These are phyloP conservation scores for Paxillus rubicundulus DNA, from an alignment of 768 basidiomycete species.

Conservation along the genomic window DNA sequence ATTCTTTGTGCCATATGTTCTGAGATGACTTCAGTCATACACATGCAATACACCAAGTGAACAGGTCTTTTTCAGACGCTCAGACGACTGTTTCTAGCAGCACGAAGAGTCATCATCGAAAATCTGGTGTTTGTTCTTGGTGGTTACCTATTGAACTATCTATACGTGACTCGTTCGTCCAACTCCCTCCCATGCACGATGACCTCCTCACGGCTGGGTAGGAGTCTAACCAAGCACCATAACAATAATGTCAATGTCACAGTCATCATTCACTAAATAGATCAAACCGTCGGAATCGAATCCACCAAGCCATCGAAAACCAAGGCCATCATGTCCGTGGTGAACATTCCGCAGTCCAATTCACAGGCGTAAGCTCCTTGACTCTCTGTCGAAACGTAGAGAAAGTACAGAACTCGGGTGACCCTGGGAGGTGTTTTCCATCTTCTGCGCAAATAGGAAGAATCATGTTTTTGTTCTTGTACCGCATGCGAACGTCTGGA, in stretches of 20 bases:
- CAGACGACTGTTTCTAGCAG: too few species aligned
- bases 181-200: too few species aligned
- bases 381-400: conserved; percentile 61
- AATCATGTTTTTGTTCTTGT: conserved; percentile 63
- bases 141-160: too few species aligned
- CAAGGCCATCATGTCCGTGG: conserved; percentile 14
- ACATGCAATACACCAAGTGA: too few species aligned
- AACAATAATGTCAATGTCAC: neutral
- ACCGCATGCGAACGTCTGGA: conserved; percentile 70
- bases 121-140: too few species aligned
- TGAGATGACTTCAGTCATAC: too few species aligned
- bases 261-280: neutral
- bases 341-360: conserved; percentile 69
- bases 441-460: conserved; percentile 64
- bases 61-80: too few species aligned
- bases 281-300: neutral
- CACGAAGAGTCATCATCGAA: too few species aligned
- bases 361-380: conserved; percentile 57
- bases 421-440: conserved; percentile 65
- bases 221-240: too few species aligned
- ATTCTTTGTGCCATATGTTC: too few species aligned
- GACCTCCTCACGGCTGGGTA: too few species aligned
- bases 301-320: neutral
- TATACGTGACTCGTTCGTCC: too few species aligned
- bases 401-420: conserved; percentile 73